phyloP scores from a whole-genome alignment of 306 rosid genomes.

The Pterocarpus macrocarpus region DNA sequence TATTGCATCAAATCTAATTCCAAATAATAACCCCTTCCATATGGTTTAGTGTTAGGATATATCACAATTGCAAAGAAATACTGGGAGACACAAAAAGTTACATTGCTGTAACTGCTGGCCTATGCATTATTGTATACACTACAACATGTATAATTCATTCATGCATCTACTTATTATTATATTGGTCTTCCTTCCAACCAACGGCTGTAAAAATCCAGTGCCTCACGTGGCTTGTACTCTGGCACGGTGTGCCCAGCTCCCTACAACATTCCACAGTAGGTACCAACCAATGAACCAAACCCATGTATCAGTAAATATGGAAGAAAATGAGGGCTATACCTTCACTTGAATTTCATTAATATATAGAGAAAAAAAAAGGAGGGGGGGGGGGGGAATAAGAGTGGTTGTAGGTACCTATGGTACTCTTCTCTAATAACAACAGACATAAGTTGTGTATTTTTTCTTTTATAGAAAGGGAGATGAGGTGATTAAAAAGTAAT shows the following conservation, averaged over 20 bases:
- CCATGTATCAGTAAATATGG: neutral
- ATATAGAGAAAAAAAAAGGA: no score
- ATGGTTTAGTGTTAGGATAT: slow-evolving; percentile 5
- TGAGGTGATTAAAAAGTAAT: no score
- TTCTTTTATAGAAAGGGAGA: no score
- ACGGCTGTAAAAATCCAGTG: slow-evolving; percentile 71
- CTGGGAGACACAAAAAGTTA: neutral
- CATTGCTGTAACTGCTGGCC: neutral
- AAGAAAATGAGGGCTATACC: no score
- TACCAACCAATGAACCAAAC: neutral
- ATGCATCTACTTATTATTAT: slow-evolving; percentile 14
- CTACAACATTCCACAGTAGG: slow-evolving; percentile 47
- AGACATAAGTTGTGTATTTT: no score
- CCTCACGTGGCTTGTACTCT: slow-evolving; percentile 77
- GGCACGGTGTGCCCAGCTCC: slow-evolving; percentile 88
- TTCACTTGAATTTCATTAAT: no score
- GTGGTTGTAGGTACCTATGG: no score
- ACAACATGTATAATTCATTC: neutral
- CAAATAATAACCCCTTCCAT: slow-evolving; percentile 12
- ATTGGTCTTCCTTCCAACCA: slow-evolving; percentile 60
- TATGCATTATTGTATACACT: neutral
- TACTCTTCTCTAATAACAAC: no score
- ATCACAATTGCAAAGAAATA: slow-evolving; percentile 4
- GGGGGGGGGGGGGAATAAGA: no score
- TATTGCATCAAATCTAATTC: neutral